Evolutionary conservation across 2,329 filamentous ascomycete species (phyloP), one percentile per base, ranked within the genome.

Genomic region (Cercospora beticola): DNA sequence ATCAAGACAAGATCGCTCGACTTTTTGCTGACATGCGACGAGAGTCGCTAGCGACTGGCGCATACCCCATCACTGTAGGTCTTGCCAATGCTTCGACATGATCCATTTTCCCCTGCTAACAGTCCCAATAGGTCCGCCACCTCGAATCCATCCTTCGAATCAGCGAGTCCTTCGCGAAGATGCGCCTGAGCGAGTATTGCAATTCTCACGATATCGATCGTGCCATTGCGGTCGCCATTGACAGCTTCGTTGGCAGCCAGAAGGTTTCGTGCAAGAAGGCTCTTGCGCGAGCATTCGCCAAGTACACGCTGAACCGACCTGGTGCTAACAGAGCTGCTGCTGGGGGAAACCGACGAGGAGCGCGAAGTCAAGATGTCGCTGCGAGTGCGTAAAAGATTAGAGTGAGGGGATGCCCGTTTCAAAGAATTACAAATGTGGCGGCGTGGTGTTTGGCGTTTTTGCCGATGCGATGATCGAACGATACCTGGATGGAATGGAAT

Each of bases 191-290:
- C 0, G 95, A 99, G 74, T 98, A 97, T 83, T 97, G 94, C 81
- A 90, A 91, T 5, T 83, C 91, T 1, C 88, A 91, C 68, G 95
- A 99, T 78, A 97, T 99, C 75, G 95, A 99, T 81, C 92, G 95
- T 54, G 95, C 95, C 67, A 99, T 99, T 77, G 93, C 94, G 14
- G 95, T 99, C 6, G 97, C 95, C 0, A 92, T 99, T 2, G 94
- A 98, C 73, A 96, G 92, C 66, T 99, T 99, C 77, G 92, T 99
- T 54, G 92, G 92, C 70, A 96, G 92, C 75, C 95, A 99, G 80
- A 99, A 99, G 84, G 89, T 98, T 76, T 97, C 92, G 83, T 95
- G 92, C 83, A 99, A 98, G 87, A 97, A 97, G 85, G 93, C 95
- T 16, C 86, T 99, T 56, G 92, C 93, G 0, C 87, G 95, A 68